Conservation (phyloP, 208 protist species). For the Herpetomonas samuelpessoai region DNA sequence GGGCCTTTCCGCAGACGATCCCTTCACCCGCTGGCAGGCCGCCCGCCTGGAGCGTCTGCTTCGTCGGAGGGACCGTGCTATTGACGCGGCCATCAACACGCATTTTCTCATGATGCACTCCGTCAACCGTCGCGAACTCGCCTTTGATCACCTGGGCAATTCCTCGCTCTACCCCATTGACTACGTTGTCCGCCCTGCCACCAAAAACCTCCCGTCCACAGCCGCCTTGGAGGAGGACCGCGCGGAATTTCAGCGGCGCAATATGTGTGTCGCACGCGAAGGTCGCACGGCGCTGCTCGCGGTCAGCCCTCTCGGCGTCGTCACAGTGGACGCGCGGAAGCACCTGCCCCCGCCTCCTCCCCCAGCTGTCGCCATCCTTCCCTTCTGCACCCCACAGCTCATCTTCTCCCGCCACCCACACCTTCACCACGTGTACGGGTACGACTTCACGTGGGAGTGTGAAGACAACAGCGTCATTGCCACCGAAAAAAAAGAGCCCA, state of each 20-base stretch:
- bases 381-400: constrained; percentile 65
- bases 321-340: constrained; percentile 39
- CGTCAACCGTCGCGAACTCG: constrained; percentile 16
- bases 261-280: constrained; percentile 49
- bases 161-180: constrained; percentile 47
- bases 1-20: background rate
- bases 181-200: constrained; percentile 36
- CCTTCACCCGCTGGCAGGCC: background rate
- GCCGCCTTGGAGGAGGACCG: constrained; percentile 30
- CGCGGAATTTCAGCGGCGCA: constrained; percentile 50
- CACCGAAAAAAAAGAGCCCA: constrained; percentile 37
- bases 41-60: background rate
- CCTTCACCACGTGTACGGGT: constrained; percentile 52
- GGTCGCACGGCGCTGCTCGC: constrained; percentile 49
- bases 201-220: constrained; percentile 12
- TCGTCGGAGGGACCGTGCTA: constrained; percentile 11
- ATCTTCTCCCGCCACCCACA: constrained; percentile 74
- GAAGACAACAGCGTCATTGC: constrained; percentile 25
- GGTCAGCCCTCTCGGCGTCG: constrained; percentile 51
- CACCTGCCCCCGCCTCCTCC: constrained; percentile 25
- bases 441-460: constrained; percentile 69
- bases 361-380: constrained; percentile 60
- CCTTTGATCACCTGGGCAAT: constrained; percentile 25
- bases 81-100: constrained; percentile 19
- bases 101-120: constrained; percentile 24